A percentile compares a stretch with the other conserved stretches of the same genome.
These are phyloP conservation scores for Botrytis paeoniae DNA, from an alignment of 2,329 filamentous ascomycete genomes.

Conservation along the genomic window DNA sequence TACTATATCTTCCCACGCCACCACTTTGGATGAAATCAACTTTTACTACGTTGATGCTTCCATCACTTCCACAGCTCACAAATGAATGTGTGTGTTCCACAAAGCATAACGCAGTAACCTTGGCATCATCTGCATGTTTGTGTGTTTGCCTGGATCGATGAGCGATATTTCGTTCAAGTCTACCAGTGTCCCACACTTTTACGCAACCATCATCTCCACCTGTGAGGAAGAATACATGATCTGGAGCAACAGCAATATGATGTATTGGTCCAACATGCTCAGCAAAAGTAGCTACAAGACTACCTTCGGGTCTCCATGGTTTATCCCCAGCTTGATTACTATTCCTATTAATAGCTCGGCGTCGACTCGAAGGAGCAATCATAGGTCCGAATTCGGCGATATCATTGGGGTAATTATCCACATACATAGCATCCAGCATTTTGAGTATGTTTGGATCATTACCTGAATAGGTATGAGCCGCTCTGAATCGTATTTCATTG, in stretches of 20 bases:
- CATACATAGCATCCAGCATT: constrained; percentile 82
- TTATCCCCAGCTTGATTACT: constrained; percentile 43
- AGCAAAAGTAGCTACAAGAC: constrained; percentile 80
- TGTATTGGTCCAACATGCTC: constrained; percentile 84
- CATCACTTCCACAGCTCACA: constrained; percentile 84
- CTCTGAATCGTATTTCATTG: constrained; percentile 49
- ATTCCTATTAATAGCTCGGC: constrained; percentile 45
- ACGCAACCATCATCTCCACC: constrained; percentile 88
- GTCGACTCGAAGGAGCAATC: constrained; percentile 65
- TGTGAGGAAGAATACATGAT: constrained; percentile 93
- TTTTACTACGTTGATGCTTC: constrained; percentile 84
- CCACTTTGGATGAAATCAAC: constrained; percentile 56
- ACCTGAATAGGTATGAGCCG: constrained; percentile 80
- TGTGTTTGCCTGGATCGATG: constrained; percentile 85
- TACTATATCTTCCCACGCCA: constrained; percentile 70
- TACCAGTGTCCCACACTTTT: constrained; percentile 87
- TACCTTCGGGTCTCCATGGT: constrained; percentile 80
- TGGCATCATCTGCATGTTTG: constrained; percentile 66
- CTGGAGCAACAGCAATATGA: constrained; percentile 76
- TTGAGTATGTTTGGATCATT: constrained; percentile 67
- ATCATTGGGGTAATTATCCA: constrained; percentile 65
- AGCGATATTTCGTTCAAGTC: constrained; percentile 86
- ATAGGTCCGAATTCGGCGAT: constrained; percentile 73
- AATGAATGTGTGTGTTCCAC: constrained; percentile 94
- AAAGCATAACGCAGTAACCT: constrained; percentile 81